phyloP scores from a whole-genome alignment of 176 grass and related monocot genomes.

The Chloris gayana region DNA sequence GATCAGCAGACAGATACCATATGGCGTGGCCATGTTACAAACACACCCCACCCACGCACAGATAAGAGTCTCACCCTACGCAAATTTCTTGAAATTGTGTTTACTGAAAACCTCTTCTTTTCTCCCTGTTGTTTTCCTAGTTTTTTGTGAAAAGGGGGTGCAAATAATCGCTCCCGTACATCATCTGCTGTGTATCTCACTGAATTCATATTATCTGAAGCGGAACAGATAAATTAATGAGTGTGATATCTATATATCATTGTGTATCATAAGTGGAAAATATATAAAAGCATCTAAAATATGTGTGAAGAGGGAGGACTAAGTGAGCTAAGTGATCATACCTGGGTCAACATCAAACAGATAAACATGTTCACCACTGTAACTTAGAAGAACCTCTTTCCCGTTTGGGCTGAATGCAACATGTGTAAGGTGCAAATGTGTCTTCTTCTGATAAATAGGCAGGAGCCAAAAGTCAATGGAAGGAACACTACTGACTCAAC shows the following conservation, averaged over 20 bases:
- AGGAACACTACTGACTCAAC: background rate
- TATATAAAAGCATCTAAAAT: constrained; percentile 13
- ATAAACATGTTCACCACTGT: constrained; percentile 98
- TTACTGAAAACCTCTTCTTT: constrained; percentile 31
- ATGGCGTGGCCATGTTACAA: background rate
- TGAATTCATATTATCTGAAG: constrained; percentile 63
- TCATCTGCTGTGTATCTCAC: constrained; percentile 76
- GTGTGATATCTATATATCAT: constrained; percentile 25
- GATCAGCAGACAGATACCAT: constrained; percentile 18
- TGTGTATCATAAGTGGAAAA: background rate
- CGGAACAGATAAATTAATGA: constrained; percentile 25
- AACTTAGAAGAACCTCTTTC: constrained; percentile 91
- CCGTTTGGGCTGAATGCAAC: constrained; percentile 90
- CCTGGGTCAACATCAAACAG: constrained; percentile 79
- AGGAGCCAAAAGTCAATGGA: constrained; percentile 23
- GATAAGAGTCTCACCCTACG: constrained; percentile 47
- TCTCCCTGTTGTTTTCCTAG: constrained; percentile 33
- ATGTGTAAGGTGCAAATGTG: constrained; percentile 89
- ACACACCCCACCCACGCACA: background rate
- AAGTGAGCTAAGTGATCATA: constrained; percentile 47
- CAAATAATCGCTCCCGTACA: constrained; percentile 60
- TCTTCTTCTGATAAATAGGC: constrained; percentile 66
- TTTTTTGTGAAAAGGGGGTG: constrained; percentile 58
- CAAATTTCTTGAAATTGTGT: constrained; percentile 53
- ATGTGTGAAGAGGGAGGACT: constrained; percentile 18